phyloP scores from a whole-genome alignment of 306 rosid genomes.

The Pachyrhizus erosus region DNA sequence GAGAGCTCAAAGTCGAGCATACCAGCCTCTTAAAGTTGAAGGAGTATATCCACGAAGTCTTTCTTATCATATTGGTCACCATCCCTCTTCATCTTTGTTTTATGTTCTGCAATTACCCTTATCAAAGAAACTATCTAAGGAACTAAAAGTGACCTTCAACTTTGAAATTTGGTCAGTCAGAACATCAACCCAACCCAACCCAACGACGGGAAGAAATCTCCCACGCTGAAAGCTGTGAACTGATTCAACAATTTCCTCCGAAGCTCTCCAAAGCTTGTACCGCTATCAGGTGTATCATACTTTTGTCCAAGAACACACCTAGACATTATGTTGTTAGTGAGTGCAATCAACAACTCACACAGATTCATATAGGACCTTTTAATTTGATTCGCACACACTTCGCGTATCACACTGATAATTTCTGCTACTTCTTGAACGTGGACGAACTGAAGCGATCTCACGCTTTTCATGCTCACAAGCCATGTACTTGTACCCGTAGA shows the following conservation, averaged over 20 bases:
- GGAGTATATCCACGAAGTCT: constrained; percentile 38
- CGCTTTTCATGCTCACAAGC: constrained; percentile 32
- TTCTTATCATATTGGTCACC: neutral
- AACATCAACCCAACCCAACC: constrained; percentile 47
- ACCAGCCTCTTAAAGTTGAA: constrained; percentile 17
- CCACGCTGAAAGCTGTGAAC: constrained; percentile 17
- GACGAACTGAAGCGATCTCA: neutral
- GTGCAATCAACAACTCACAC: constrained; percentile 19
- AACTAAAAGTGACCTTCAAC: constrained; percentile 14
- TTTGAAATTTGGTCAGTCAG: neutral
- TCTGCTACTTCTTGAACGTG: constrained; percentile 35
- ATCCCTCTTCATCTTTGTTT: neutral
- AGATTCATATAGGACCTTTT: neutral
- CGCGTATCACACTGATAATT: constrained; percentile 13
- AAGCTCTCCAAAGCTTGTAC: neutral
- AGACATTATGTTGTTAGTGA: constrained; percentile 2
- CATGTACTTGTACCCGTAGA: constrained; percentile 29
- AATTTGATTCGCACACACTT: neutral
- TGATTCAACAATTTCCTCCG: constrained; percentile 17
- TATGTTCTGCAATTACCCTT: constrained; percentile 20
- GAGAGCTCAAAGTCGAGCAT: constrained; percentile 5
- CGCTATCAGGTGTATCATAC: constrained; percentile 15
- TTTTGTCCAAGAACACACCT: constrained; percentile 32
- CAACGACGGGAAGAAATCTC: constrained; percentile 40
- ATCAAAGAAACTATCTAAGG: constrained; percentile 33